phyloP scores from a whole-genome alignment of 352 stramenopile genomes.

The Phytophthora fragariae region DNA sequence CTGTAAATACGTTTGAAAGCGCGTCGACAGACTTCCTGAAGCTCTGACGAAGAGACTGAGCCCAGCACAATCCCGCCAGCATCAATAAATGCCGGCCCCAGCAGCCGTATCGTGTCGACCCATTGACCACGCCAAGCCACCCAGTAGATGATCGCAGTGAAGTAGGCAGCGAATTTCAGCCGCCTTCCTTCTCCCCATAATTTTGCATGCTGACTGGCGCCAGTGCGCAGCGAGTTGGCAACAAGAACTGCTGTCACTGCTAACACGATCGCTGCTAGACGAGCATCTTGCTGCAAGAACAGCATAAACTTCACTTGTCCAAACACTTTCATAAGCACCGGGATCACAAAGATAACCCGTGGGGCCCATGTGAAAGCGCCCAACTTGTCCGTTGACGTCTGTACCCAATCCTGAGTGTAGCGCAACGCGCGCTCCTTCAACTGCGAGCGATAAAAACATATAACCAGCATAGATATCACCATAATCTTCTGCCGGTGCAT shows the following conservation, averaged over 20 bases:
- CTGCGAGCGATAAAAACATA: constrained; percentile 71
- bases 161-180: constrained; percentile 74
- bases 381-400: constrained; percentile 74
- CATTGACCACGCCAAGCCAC: constrained; percentile 60
- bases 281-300: constrained; percentile 67
- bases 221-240: constrained; percentile 38
- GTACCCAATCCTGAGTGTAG: constrained; percentile 55
- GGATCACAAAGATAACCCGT: constrained; percentile 56
- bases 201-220: constrained; percentile 44
- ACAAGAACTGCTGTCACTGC: constrained; percentile 46
- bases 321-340: constrained; percentile 75
- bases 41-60: constrained; percentile 50
- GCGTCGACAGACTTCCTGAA: constrained; percentile 49
- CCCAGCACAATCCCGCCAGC: constrained; percentile 67
- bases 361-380: constrained; percentile 63
- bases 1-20: constrained; percentile 60
- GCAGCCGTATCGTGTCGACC: constrained; percentile 53
- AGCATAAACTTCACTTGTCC: constrained; percentile 79
- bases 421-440: constrained; percentile 47
- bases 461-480: constrained; percentile 69
- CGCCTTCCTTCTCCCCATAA: constrained; percentile 71
- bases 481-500: constrained; percentile 82
- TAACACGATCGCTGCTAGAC: constrained; percentile 48
- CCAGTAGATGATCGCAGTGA: constrained; percentile 65
- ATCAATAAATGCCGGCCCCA: constrained; percentile 72